Conservation (phyloP, 176 grass and related monocot species). For the Raddia guianensis region DNA sequence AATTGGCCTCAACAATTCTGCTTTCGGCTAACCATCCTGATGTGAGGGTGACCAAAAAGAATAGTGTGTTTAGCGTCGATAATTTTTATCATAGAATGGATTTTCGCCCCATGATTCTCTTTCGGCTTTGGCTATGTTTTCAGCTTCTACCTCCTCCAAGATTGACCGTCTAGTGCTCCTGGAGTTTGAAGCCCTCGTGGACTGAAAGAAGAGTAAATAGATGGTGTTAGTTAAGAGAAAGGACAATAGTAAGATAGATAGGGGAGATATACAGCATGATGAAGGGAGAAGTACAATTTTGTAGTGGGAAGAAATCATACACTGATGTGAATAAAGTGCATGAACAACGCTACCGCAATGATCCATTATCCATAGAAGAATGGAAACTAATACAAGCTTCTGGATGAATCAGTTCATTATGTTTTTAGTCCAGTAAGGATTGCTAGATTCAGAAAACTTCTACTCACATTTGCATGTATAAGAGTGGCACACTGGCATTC, state of each 20-base stretch:
- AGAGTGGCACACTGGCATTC: not conserved
- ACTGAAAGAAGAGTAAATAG: constrained; percentile 51
- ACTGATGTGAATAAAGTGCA: not conserved
- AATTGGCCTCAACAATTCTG: not conserved
- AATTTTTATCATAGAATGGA: constrained; percentile 70
- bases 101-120: constrained; percentile 70
- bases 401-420: not conserved
- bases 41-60: not conserved
- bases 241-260: not conserved
- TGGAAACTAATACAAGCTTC: not conserved
- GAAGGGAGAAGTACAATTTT: not conserved
- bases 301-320: not conserved
- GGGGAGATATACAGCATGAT: not conserved
- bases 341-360: constrained; percentile 11
- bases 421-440: not conserved
- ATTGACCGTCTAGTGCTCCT: constrained; percentile 49
- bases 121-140: constrained; percentile 57
- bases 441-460: not conserved
- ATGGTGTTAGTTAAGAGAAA: not conserved
- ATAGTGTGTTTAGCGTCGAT: constrained; percentile 41
- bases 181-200: constrained; percentile 54
- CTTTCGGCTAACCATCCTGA: constrained; percentile 13
- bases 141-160: constrained; percentile 76
- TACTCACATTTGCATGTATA: constrained; percentile 10
- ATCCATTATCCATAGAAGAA: not conserved